A percentile compares a stretch with the other conserved stretches of the same genome.
Conservation (phyloP, 2,329 filamentous ascomycete species). For the Gaeumannomyces sp. region DNA sequence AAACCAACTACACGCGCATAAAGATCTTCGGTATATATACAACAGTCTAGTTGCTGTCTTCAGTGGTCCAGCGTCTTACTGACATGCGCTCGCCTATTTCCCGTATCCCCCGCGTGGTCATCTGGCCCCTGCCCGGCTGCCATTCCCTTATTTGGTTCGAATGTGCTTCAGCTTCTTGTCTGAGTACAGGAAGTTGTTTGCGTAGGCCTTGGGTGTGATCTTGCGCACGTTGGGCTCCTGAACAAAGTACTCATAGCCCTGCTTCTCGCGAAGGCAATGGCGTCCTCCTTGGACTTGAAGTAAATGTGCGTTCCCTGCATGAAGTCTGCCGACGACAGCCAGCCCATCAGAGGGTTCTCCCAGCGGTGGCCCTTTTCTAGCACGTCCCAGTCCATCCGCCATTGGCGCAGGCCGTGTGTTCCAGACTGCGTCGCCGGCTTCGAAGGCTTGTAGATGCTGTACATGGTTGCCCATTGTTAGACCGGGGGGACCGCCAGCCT, state of each 20-base stretch:
- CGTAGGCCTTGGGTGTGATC: conserved; percentile 87
- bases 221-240: conserved; percentile 90
- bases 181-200: conserved; percentile 89
- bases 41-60: neutral
- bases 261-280: conserved; percentile 92
- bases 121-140: neutral
- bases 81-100: neutral
- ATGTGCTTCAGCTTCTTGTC: conserved; percentile 82
- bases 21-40: neutral
- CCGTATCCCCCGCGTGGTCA: neutral
- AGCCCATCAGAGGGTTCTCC: conserved; percentile 98
- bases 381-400: conserved; percentile 99
- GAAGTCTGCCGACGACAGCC: conserved; percentile 90
- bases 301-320: conserved; percentile 91
- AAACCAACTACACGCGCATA: neutral
- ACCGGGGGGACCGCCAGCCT: neutral
- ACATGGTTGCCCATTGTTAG: neutral
- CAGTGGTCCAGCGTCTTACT: neutral
- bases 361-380: conserved; percentile 88
- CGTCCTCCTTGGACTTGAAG: conserved; percentile 91
- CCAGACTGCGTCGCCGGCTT: conserved; percentile 98
- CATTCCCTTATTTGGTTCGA: conserved; percentile 61
- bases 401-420: conserved; percentile 73
- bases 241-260: conserved; percentile 98
- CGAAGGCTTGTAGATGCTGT: conserved; percentile 81